Evolutionary conservation across 306 rosid genomes (phyloP), one percentile per base, ranked within the genome.

Genomic region (Malus asiatica): DNA sequence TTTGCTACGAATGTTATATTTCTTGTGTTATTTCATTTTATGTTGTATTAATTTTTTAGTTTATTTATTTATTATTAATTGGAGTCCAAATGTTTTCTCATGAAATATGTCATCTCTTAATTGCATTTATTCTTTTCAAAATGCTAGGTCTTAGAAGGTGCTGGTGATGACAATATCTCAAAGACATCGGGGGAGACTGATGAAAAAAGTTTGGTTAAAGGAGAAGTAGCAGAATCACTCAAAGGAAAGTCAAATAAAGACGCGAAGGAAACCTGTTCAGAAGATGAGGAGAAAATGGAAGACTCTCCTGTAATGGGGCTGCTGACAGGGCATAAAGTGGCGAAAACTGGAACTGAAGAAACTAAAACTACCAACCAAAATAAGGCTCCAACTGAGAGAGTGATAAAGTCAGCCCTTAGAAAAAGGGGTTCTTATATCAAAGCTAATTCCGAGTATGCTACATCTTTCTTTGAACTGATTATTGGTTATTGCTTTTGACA

Each of bases 371-470:
- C 79, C 61, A 87, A 66, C 32, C 80, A 60, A 48, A 90, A 90
- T 77, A 85, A 79, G 58, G 80, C 85, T 71, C 92, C 83, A 29
- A 92, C 57, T 73, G 94, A 92, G 80, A 77, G 78, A 69, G 72
- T 75, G 67, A 95, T 95, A 73, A 89, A 80, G 87, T 79, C 78
- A 86, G 97, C 99, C 73, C 81, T 95, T 60, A 78, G 78, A 67
- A 92, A 92, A 81, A 86, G 92, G 88, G 77, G 79, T 74, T 68
- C 89, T 25, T 95, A 95, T 76, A 46, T 95, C 77, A 92, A 79
- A 87, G 89, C 88, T 78, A 92, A 95, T 88, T 84, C 96, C 3
- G 97, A 89, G 98, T 95, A 95, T 63, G 98, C 62, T 70, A 5
- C 80, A 72, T 70, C 46, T 58, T 86, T 74, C 74, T 59, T 74